These are phyloP conservation scores for Exophiala calicioides DNA, from an alignment of 2,329 filamentous ascomycete genomes.

Conservation along the genomic window DNA sequence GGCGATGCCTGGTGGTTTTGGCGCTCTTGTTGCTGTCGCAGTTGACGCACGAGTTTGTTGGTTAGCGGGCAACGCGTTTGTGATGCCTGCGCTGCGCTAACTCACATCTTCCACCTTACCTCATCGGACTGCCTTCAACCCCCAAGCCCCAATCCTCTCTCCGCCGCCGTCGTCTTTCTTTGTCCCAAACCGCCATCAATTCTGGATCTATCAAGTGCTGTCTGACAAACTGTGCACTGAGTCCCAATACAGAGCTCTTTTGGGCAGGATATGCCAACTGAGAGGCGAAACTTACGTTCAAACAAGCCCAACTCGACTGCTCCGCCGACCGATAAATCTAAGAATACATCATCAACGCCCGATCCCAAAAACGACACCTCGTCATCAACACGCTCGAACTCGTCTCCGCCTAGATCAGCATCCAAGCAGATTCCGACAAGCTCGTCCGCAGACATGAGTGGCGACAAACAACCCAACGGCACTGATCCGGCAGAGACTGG, in stretches of 20 bases:
- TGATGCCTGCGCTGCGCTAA: conserved; percentile 17
- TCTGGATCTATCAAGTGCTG: not conserved
- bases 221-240: conserved; percentile 4
- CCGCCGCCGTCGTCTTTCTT: not conserved
- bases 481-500: conserved; percentile 70
- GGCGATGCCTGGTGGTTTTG: not conserved
- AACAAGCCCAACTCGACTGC: conserved; percentile 39
- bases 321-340: not conserved
- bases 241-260: not conserved
- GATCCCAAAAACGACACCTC: not conserved
- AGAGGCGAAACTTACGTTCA: conserved; percentile 50
- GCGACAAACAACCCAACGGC: conserved; percentile 70
- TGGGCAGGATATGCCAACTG: conserved; percentile 29
- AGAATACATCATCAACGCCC: not conserved
- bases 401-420: not conserved
- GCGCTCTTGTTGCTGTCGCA: conserved; percentile 10
- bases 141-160: conserved; percentile 1
- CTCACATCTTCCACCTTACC: conserved; percentile 16
- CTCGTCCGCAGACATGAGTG: conserved; percentile 57
- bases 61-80: conserved; percentile 11
- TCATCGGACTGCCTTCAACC: conserved; percentile 13
- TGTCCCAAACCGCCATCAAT: not conserved
- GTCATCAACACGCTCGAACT: not conserved
- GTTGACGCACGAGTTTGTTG: not conserved
- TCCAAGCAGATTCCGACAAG: not conserved